These are phyloP conservation scores for Yamadazyma endophytica DNA, from an alignment of 805 yeast species.

Conservation along the genomic window DNA sequence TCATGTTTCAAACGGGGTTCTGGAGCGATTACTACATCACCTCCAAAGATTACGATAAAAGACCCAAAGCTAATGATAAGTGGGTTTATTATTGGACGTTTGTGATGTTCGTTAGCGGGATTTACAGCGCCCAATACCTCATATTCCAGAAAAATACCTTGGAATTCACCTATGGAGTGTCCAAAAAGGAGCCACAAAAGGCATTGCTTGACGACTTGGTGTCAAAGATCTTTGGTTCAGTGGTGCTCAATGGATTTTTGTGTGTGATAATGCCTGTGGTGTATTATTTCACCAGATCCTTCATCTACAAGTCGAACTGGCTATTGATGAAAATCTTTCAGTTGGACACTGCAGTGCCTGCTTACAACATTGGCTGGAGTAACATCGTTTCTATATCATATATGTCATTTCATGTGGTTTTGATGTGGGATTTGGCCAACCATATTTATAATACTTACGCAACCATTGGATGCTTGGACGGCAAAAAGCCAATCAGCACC, in stretches of 20 bases:
- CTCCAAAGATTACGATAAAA: conserved; percentile 36
- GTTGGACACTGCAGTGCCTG: conserved; percentile 40
- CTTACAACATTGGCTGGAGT: conserved; percentile 25
- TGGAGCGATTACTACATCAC: conserved; percentile 24
- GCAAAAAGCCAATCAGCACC: conserved; percentile 56
- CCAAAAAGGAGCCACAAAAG: conserved; percentile 37
- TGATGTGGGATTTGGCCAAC: conserved; percentile 54
- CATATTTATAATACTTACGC: conserved; percentile 61
- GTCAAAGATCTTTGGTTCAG: conserved; percentile 33
- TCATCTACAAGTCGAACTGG: conserved; percentile 36
- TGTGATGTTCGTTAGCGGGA: conserved; percentile 33
- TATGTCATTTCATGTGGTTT: conserved; percentile 30
- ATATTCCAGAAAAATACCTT: conserved; percentile 54
- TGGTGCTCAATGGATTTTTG: conserved; percentile 25
- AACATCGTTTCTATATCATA: conserved; percentile 25
- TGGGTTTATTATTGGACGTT: conserved; percentile 50
- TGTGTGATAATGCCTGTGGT: conserved; percentile 32
- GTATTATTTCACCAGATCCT: conserved; percentile 36
- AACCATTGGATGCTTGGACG: conserved; percentile 68
- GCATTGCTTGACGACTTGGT: conserved; percentile 22
- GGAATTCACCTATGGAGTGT: conserved; percentile 42
- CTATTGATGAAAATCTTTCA: conserved; percentile 24
- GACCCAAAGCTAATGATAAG: conserved; percentile 36
- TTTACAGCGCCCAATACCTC: conserved; percentile 50
- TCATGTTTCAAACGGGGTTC: conserved; percentile 24